phyloP scores from a whole-genome alignment of 768 basidiomycete genomes.

The Mycena leptocephala region DNA sequence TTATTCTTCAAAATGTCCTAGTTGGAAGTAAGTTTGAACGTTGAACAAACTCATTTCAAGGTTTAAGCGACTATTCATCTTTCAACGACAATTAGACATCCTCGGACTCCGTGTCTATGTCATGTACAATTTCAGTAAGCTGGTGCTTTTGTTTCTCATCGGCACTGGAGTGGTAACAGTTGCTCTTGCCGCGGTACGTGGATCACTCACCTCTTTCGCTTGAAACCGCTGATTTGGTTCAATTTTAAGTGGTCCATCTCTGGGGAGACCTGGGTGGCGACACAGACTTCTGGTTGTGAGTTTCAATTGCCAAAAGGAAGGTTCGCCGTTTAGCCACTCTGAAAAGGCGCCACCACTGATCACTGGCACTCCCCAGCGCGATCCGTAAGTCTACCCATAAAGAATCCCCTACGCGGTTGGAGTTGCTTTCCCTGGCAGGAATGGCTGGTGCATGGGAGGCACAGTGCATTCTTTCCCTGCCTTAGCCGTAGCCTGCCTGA shows the following conservation, averaged over 20 bases:
- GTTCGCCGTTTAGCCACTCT: too few species aligned
- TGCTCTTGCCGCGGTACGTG: not conserved
- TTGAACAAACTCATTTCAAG: too few species aligned
- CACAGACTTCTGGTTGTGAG: not conserved
- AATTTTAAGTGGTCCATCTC: not conserved
- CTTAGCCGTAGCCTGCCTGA: not conserved
- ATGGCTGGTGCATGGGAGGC: constrained; percentile 21
- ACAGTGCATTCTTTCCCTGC: constrained; percentile 6
- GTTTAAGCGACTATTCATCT: too few species aligned
- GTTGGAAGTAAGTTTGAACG: not conserved
- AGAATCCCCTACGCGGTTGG: not conserved
- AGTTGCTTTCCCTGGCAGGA: not conserved
- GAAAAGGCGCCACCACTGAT: not conserved
- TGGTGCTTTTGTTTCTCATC: not conserved
- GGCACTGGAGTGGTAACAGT: not conserved
- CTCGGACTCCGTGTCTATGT: not conserved
- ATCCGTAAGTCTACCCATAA: not conserved
- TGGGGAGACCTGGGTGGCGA: not conserved
- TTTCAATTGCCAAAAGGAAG: too few species aligned
- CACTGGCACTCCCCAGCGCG: not conserved
- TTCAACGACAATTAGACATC: not conserved
- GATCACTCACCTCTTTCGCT: not conserved
- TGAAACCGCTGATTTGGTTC: not conserved
- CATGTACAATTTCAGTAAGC: not conserved
- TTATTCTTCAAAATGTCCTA: not conserved